A percentile compares a stretch with the other conserved stretches of the same genome.
phyloP scores from a whole-genome alignment of 2,329 filamentous ascomycete species.

The Coleophoma eucalyptorum region DNA sequence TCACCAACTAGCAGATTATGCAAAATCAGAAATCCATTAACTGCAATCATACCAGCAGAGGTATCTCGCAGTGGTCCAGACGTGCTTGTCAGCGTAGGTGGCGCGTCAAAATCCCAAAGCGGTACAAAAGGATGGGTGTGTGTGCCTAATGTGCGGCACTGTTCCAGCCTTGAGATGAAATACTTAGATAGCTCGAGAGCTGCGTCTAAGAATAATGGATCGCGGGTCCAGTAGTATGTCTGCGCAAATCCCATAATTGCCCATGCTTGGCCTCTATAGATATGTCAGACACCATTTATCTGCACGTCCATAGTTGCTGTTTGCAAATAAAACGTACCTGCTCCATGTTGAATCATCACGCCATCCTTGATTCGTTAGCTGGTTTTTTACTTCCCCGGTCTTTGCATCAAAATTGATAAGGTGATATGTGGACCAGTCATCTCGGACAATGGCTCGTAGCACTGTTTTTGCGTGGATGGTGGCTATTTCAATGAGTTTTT shows the following conservation, averaged over 20 bases:
- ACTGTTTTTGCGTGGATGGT: constrained; percentile 29
- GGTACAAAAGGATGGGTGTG: constrained; percentile 14
- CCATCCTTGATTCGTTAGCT: constrained; percentile 36
- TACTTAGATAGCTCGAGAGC: constrained; percentile 32
- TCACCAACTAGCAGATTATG: constrained; percentile 3
- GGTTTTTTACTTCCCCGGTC: constrained; percentile 29
- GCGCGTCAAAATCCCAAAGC: constrained; percentile 38
- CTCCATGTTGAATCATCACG: constrained; percentile 34
- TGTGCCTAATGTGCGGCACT: background rate
- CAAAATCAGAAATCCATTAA: constrained; percentile 36
- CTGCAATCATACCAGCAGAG: constrained; percentile 35
- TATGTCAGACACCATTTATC: constrained; percentile 10
- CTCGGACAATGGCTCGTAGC: constrained; percentile 27
- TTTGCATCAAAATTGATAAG: constrained; percentile 35
- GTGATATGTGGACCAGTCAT: constrained; percentile 29
- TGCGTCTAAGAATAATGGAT: constrained; percentile 22
- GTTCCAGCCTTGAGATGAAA: constrained; percentile 29
- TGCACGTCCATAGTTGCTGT: background rate
- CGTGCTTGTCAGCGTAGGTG: constrained; percentile 9
- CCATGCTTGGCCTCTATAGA: constrained; percentile 16
- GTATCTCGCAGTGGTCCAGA: constrained; percentile 30
- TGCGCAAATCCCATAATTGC: constrained; percentile 29
- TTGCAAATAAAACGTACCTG: background rate
- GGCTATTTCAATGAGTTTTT: constrained; percentile 25
- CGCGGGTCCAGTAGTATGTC: constrained; percentile 32